phyloP scores from a whole-genome alignment of 306 rosid species.

The Adenanthera pavonina region DNA sequence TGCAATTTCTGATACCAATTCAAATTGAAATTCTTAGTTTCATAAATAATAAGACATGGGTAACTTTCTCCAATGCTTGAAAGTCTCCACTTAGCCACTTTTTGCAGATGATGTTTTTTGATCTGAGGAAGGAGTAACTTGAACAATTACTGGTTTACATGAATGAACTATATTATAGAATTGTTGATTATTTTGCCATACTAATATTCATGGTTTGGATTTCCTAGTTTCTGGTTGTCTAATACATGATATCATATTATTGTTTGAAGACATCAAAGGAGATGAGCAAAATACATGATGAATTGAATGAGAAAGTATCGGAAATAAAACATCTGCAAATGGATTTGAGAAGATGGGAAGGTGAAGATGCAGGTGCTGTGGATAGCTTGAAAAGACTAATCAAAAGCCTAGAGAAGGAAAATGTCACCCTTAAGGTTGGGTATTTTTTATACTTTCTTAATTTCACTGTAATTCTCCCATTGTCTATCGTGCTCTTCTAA shows the following conservation, averaged over 20 bases:
- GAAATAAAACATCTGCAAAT: constrained; percentile 64
- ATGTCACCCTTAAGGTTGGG: constrained; percentile 73
- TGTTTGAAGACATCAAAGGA: constrained; percentile 63
- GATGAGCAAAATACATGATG: constrained; percentile 55
- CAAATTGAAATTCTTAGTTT: constrained; percentile 15
- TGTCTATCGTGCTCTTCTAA: constrained; percentile 28
- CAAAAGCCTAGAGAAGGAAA: constrained; percentile 78
- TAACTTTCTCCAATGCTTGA: constrained; percentile 11
- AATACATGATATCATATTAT: constrained; percentile 35
- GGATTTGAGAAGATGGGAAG: constrained; percentile 62
- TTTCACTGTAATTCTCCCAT: constrained; percentile 7
- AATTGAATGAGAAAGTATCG: constrained; percentile 69
- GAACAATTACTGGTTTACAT: constrained; percentile 21
- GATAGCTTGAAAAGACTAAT: constrained; percentile 62
- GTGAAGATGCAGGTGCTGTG: constrained; percentile 47
- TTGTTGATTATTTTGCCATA: constrained; percentile 18
- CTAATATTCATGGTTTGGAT: constrained; percentile 10
- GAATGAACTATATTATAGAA: constrained; percentile 13
- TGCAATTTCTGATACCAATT: constrained; percentile 19
- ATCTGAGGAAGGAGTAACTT: constrained; percentile 18
- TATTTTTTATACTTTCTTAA: constrained; percentile 31
- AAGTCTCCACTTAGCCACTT: constrained; percentile 13
- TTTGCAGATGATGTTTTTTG: constrained; percentile 8
- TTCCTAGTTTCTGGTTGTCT: constrained; percentile 39
- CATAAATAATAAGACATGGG: neutral